Base-by-base conservation (phyloP, 2,329 filamentous ascomycete species). In the Gnomoniopsis sp. region DNA sequence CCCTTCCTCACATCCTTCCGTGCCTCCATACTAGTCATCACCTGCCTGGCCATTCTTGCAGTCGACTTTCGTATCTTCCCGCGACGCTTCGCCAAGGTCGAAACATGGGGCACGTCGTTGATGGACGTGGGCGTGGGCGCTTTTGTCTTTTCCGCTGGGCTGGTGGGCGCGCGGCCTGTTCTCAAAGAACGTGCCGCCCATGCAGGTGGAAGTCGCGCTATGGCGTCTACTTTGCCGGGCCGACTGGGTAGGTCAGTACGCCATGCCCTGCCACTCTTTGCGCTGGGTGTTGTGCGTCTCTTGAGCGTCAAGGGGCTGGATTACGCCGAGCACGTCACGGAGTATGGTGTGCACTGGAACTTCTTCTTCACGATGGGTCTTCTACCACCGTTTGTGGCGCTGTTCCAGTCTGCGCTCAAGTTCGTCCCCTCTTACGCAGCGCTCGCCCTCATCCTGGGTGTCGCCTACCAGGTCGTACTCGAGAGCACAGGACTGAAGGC, bases 301-400 rank as follows among this genome's bases (percentile, higher is more conserved):
- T 85, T 91, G 65, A 96, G 88, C 66, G 93, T 98, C 69, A 99
- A 99, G 75, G 90, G 91, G 7, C 78, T 97, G 33, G 92, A 98
- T 70, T 99, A 99, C 70, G 93, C 93, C 3, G 95, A 99, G 72
- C 95, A 99, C 76, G 91, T 97, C 59, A 92, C 91, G 15, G 95
- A 99, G 71, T 99, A 99, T 70, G 95, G 95, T 47, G 91, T 99
- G 11, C 95, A 99, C 73, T 99, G 95, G 95, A 99, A 99, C 73
- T 99, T 99, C 74, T 99, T 99, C 81, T 98, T 98, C 75, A 99
- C 95, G 0, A 80, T 99, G 11, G 93, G 87, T 6, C 83, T 97
- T 50, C 77, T 99, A 23, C 91, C 93, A 0, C 93, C 93, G 0
- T 96, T 96, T 67, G 87, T 96, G 54, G 92, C 93, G 30, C 72